Conservation (phyloP, 2,329 filamentous ascomycete species). For the Beauveria caledonica region DNA sequence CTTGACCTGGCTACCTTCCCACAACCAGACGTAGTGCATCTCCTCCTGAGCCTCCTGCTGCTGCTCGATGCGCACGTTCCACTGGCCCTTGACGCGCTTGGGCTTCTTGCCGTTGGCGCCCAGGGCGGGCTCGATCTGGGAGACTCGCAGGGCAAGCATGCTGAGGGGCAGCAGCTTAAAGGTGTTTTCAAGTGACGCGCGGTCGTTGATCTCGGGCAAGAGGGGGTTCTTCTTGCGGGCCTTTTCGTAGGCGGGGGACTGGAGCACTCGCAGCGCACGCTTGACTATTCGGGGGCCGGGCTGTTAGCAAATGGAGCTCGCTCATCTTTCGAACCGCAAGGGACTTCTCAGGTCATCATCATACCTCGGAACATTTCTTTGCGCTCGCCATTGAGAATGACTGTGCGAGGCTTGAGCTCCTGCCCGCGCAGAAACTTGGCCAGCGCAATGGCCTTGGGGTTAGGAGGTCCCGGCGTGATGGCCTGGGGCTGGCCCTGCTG, state of each 20-base stretch:
- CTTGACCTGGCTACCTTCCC: conserved; percentile 89
- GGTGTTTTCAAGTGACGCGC: conserved; percentile 79
- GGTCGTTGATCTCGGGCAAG: conserved; percentile 80
- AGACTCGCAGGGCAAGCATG: conserved; percentile 83
- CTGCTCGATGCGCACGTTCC: conserved; percentile 92
- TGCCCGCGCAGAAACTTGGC: conserved; percentile 81
- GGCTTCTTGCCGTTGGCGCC: conserved; percentile 58
- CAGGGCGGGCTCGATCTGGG: conserved; percentile 62
- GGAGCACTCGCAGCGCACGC: conserved; percentile 81
- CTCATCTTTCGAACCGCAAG: not conserved
- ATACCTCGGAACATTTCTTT: conserved; percentile 97
- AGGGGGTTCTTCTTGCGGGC: conserved; percentile 82
- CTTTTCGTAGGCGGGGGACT: conserved; percentile 85
- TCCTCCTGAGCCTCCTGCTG: conserved; percentile 85
- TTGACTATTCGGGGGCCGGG: conserved; percentile 58
- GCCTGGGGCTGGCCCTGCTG: conserved; percentile 51
- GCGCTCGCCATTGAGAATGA: conserved; percentile 89
- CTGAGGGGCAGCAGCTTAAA: conserved; percentile 95
- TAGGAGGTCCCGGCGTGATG: conserved; percentile 71
- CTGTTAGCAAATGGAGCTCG: not conserved
- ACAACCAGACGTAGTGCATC: conserved; percentile 95
- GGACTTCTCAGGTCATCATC: conserved; percentile 1
- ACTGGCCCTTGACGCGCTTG: conserved; percentile 90
- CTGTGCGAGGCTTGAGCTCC: conserved; percentile 80
- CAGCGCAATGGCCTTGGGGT: conserved; percentile 79